Evolutionary conservation across 768 basidiomycete genomes (phyloP).

Genomic region (Sporobolomyces roseus): DNA sequence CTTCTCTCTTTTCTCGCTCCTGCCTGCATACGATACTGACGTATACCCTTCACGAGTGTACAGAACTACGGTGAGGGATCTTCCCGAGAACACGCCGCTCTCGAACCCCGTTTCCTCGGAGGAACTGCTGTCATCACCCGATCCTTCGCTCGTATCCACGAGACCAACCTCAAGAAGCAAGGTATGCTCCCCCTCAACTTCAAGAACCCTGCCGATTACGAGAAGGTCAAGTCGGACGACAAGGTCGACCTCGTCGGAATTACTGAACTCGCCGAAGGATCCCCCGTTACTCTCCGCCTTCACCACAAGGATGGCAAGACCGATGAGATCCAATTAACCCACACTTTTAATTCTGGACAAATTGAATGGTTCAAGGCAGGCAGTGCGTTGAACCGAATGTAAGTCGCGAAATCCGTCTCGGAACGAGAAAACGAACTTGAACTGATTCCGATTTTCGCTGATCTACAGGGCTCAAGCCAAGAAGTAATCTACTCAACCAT

Average conservation of each 20-base stretch:
- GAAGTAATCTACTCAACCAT: constrained; percentile 4
- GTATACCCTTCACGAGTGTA: not conserved
- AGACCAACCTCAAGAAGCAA: constrained; percentile 78
- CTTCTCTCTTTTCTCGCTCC: constrained; percentile 13
- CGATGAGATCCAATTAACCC: constrained; percentile 34
- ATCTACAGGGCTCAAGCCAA: constrained; percentile 8
- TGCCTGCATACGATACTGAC: not conserved
- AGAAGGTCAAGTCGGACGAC: constrained; percentile 82
- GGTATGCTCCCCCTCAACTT: constrained; percentile 70
- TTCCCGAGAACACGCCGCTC: constrained; percentile 93
- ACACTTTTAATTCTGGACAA: constrained; percentile 72
- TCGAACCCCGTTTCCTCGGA: constrained; percentile 72
- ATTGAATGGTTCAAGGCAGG: constrained; percentile 97
- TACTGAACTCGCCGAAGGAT: constrained; percentile 81
- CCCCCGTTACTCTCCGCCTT: constrained; percentile 74
- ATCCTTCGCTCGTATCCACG: constrained; percentile 61
- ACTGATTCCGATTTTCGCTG: too few species aligned
- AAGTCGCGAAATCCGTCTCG: too few species aligned
- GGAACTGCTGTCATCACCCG: constrained; percentile 61
- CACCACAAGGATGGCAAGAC: constrained; percentile 61
- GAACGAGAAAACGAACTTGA: too few species aligned
- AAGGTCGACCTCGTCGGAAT: constrained; percentile 84
- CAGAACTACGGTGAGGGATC: constrained; percentile 92
- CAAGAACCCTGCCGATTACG: constrained; percentile 81
- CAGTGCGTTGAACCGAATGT: constrained; percentile 82